Evolutionary conservation across 2,329 filamentous ascomycete genomes (phyloP).

Genomic region (Colletotrichum higginsianum): DNA sequence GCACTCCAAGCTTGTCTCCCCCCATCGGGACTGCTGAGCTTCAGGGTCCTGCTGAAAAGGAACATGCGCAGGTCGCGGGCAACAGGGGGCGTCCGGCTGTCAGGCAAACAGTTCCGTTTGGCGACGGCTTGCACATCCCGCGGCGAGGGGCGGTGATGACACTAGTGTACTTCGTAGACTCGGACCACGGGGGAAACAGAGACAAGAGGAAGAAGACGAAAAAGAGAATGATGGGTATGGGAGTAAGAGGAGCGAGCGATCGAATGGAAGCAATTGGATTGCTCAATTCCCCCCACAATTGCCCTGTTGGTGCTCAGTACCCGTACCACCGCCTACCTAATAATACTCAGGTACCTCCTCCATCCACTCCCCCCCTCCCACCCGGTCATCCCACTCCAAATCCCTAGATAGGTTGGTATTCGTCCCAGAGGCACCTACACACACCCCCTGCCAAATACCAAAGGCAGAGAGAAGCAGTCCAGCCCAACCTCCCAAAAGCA

Average conservation of each 20-base stretch:
- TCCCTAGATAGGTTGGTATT: too few relatives aligned
- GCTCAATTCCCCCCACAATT: constrained; percentile 5
- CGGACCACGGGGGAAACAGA: not conserved
- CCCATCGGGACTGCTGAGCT: constrained; percentile 26
- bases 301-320: constrained; percentile 5
- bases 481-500: constrained; percentile 31
- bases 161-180: constrained; percentile 2
- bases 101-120: constrained; percentile 38
- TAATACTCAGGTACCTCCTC: not conserved
- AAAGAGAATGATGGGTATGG: constrained; percentile 14
- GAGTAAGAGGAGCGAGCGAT: not conserved
- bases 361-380: too few relatives aligned
- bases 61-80: constrained; percentile 26
- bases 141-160: not conserved
- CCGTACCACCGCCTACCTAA: not conserved
- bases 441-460: not conserved
- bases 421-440: not conserved
- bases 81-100: constrained; percentile 35
- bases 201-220: not conserved
- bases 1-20: not conserved
- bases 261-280: constrained; percentile 10
- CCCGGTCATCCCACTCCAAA: constrained; percentile 14
- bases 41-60: constrained; percentile 37
- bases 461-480: constrained; percentile 10
- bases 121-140: constrained; percentile 35